Evolutionary conservation across 2,329 filamentous ascomycete genomes (phyloP).

Genomic region (Pseudocercospora fuligena): DNA sequence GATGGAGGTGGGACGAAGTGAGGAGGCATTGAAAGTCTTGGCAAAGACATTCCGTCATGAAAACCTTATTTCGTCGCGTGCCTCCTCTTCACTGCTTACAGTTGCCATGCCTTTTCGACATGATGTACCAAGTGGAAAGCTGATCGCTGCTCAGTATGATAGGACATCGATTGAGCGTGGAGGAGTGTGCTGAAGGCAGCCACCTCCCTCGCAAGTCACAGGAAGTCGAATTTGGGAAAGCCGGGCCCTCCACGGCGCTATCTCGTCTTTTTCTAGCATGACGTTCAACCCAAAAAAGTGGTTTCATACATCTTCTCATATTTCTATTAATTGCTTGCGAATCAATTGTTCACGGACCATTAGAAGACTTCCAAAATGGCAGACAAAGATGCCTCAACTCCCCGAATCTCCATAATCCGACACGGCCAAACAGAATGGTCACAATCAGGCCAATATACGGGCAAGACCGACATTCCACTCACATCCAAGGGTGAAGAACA

Average conservation of each 20-base stretch:
- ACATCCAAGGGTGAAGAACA: constrained; percentile 78
- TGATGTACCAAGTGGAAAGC: not conserved
- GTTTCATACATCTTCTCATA: not conserved
- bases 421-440: constrained; percentile 98
- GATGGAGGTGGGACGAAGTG: constrained; percentile 7
- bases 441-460: constrained; percentile 78
- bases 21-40: constrained; percentile 1
- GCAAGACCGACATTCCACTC: constrained; percentile 81
- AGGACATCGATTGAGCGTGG: not conserved
- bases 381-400: constrained; percentile 55
- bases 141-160: not conserved
- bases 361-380: constrained; percentile 32
- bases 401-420: constrained; percentile 79
- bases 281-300: not conserved
- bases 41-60: not conserved
- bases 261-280: not conserved
- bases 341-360: no score
- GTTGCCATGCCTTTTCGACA: not conserved
- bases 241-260: not conserved
- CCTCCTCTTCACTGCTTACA: not conserved
- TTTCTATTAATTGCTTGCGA: not conserved
- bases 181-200: not conserved
- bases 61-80: not conserved
- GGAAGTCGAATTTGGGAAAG: not conserved
- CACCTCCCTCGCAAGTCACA: not conserved